phyloP scores from a whole-genome alignment of 176 grass and related monocot species.

The Hyparrhenia diplandra region DNA sequence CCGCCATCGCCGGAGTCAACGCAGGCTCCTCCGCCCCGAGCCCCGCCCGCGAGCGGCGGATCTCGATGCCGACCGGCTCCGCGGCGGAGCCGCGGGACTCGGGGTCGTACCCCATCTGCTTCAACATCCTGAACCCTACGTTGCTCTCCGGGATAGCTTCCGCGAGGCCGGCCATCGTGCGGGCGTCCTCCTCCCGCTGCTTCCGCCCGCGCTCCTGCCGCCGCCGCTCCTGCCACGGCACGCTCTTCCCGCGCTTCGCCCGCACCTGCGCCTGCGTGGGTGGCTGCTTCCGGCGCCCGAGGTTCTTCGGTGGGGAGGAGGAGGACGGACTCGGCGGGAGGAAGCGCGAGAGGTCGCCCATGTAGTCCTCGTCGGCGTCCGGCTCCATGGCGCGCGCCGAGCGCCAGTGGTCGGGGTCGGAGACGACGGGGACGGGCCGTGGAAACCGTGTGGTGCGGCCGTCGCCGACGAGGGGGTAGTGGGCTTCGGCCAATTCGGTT shows the following conservation, averaged over 20 bases:
- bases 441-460: neutral
- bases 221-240: constrained; percentile 62
- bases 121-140: constrained; percentile 86
- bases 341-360: constrained; percentile 80
- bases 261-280: neutral
- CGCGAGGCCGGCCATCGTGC: constrained; percentile 49
- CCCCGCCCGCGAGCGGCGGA: constrained; percentile 61
- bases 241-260: constrained; percentile 46
- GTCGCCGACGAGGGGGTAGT: neutral
- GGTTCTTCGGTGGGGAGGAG: constrained; percentile 15
- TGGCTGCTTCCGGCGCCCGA: constrained; percentile 28
- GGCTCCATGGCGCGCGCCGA: constrained; percentile 24
- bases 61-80: constrained; percentile 77
- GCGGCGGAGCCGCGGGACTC: constrained; percentile 22
- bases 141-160: constrained; percentile 79
- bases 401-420: neutral
- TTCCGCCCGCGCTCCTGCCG: constrained; percentile 49
- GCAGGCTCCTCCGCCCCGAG: constrained; percentile 52
- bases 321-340: constrained; percentile 34
- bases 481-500: neutral
- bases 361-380: constrained; percentile 79
- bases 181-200: constrained; percentile 75
- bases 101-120: constrained; percentile 73
- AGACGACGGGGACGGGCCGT: neutral
- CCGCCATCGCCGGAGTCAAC: neutral